Conservation (phyloP, 768 basidiomycete genomes). For the Mycena vitilis region DNA sequence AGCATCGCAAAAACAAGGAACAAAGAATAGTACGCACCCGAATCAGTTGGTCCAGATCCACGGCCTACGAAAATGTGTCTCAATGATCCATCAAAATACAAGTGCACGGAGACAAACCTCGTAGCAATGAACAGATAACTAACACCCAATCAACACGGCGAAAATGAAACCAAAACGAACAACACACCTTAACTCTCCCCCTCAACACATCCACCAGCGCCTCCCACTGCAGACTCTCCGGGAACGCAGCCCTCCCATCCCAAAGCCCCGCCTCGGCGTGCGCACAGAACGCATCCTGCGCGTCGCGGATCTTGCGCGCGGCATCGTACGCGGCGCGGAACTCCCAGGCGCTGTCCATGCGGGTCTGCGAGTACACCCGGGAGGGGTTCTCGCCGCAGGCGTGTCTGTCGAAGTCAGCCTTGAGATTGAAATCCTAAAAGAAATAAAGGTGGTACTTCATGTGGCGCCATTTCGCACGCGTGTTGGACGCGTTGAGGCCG, state of each 20-base stretch:
- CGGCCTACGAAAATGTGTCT: constrained; percentile 52
- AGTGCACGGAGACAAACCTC: constrained; percentile 42
- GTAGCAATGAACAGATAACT: constrained; percentile 59
- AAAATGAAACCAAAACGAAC: not conserved
- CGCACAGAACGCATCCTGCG: constrained; percentile 74
- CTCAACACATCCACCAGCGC: constrained; percentile 75
- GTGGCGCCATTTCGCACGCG: constrained; percentile 68
- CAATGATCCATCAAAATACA: not conserved
- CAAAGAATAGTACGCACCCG: constrained; percentile 53
- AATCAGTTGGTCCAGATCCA: constrained; percentile 75
- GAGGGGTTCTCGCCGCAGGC: constrained; percentile 75
- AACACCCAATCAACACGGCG: not conserved
- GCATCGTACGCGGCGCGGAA: constrained; percentile 79
- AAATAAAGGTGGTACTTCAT: constrained; percentile 67
- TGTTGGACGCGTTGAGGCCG: constrained; percentile 46
- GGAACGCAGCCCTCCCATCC: constrained; percentile 61
- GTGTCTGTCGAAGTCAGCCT: constrained; percentile 53
- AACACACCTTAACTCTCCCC: constrained; percentile 75
- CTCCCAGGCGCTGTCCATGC: constrained; percentile 73
- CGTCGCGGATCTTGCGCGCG: constrained; percentile 69
- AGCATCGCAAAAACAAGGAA: not conserved
- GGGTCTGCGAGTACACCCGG: constrained; percentile 53
- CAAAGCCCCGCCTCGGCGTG: constrained; percentile 58
- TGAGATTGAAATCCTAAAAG: not conserved
- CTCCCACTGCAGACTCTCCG: constrained; percentile 78